A percentile compares a stretch with the other conserved stretches of the same genome.
Conservation (phyloP, 805 yeast genomes). For the Danielozyma ontarioensis region DNA sequence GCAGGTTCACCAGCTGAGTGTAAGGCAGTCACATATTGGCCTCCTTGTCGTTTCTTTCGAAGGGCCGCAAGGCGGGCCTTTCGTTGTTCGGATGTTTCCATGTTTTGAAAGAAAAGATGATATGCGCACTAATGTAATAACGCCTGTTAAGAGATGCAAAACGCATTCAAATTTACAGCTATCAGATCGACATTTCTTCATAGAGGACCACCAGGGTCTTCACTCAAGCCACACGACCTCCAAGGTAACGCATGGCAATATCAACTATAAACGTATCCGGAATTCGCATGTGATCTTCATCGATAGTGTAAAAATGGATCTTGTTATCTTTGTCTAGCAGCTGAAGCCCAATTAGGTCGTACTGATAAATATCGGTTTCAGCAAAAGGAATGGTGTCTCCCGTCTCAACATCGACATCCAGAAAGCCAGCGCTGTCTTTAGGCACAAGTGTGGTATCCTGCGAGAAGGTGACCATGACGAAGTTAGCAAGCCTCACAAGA, state of each 20-base stretch:
- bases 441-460: conserved; percentile 71
- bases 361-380: conserved; percentile 44
- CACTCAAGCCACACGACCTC: conserved; percentile 7
- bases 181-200: too few species aligned
- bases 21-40: too few species aligned
- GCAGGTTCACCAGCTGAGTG: neutral
- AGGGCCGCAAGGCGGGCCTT: conserved; percentile 15
- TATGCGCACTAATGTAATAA: neutral
- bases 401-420: conserved; percentile 42
- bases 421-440: conserved; percentile 65
- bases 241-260: conserved; percentile 43
- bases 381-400: conserved; percentile 42
- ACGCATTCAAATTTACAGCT: too few species aligned
- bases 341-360: conserved; percentile 58
- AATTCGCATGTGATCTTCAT: conserved; percentile 65
- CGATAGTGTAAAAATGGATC: conserved; percentile 46
- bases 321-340: conserved; percentile 37
- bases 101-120: too few species aligned
- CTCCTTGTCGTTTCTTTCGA: conserved; percentile 9
- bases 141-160: too few species aligned
- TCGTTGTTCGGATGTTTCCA: conserved; percentile 7
- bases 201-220: too few species aligned
- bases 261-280: conserved; percentile 43
- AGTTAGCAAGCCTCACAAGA: conserved; percentile 39
- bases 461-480: conserved; percentile 56